Evolutionary conservation across 148 eudicot genomes (phyloP), one percentile per base, ranked within the genome.

Genomic region (Amaranthus hypochondriacus): DNA sequence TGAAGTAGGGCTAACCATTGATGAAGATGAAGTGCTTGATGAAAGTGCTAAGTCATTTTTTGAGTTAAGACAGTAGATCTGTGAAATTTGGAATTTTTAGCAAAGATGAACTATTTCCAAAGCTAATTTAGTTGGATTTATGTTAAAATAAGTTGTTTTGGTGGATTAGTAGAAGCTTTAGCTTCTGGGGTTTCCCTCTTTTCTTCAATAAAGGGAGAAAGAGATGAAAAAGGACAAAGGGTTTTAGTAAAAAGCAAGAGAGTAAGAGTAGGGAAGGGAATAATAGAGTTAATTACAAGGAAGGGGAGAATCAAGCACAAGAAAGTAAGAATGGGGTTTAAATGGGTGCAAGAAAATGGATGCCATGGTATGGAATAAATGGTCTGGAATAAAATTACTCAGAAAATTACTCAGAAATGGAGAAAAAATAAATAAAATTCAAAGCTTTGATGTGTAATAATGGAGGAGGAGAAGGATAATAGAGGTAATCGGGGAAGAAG

Each of bases 41-140:
- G 78, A 77, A 81, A 86, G 55, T 43, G 83, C 84, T 52, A 87
- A 73, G 56, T 78, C 74, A 62, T 79, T 43, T 70, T 86, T 90
- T 28, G 39, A 28, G 39, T 66, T 14, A 56, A 62, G 54, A 28
- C 51, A 18, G 46, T 12, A 70, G 82, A 79, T 79, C 82, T 79
- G 58, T 44, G 56, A 50, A 63, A 62, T 79, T 70, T 50, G 61
- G 56, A 44, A 71, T 4, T 9, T 42, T 49, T 10, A 39, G 65
- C 54, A 47, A 61, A 74, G 52, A 53, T 43, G 61, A 52, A 47
- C 58, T 65, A 62, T 48, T 10, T 12, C 59, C 60, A 10, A 12
- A 69, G 58, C 66, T 43, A 49, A 14, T 71, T 49, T 13, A 42
- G 28, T 74, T 62, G 63, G 42, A 4, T 10, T 66, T 10, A 73